Conservation (phyloP, 495 filamentous ascomycete species). For the Aspergillus sclerotioniger region DNA sequence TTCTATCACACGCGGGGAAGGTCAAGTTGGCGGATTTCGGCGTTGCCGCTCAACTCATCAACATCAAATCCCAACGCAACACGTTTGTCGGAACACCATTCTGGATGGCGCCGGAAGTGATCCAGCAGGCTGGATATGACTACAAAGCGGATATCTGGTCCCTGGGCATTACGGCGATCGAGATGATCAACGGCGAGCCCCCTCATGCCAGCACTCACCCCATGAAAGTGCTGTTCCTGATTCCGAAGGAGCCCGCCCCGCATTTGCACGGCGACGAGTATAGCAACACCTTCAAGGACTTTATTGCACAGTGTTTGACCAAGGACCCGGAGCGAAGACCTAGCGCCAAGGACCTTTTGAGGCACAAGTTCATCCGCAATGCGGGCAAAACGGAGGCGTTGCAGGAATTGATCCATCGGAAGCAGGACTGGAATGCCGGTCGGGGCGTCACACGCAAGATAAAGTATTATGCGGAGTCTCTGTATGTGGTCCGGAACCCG, state of each 20-base stretch:
- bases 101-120: conserved; percentile 99
- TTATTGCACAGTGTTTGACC: conserved; percentile 82
- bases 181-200: conserved; percentile 89
- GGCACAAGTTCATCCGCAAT: conserved; percentile 81
- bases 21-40: conserved; percentile 98
- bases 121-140: conserved; percentile 94
- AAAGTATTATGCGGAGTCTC: conserved; percentile 88
- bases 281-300: conserved; percentile 90
- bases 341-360: conserved; percentile 82
- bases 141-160: conserved; percentile 99
- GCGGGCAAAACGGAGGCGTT: conserved; percentile 82
- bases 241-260: conserved; percentile 88
- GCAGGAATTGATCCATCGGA: conserved; percentile 83
- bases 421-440: conserved; percentile 73
- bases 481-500: conserved; percentile 44
- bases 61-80: conserved; percentile 96
- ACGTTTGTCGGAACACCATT: conserved; percentile 99
- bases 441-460: conserved; percentile 58
- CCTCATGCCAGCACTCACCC: conserved; percentile 89
- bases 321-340: conserved; percentile 85
- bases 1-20: conserved; percentile 82
- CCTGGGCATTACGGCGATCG: conserved; percentile 91
- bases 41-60: conserved; percentile 92
- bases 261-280: conserved; percentile 79
- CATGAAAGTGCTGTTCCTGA: conserved; percentile 98